These are phyloP conservation scores for sweet orange (Citrus sinensis) DNA, from an alignment of 345 rosid species.

Conservation along the genomic window DVS_A1.0 CM039166.1:20828501-20829000, in stretches of 20 bases:
- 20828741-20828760: constrained; percentile 43
- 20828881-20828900: too few relatives aligned
- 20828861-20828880: background rate
- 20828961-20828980: constrained; percentile 92
- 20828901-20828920: background rate
- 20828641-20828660: constrained; percentile 23
- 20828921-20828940: background rate
- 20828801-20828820: background rate
- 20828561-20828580: constrained; percentile 7
- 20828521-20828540: too few relatives aligned
- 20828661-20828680: constrained; percentile 20
- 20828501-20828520: background rate
- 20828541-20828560: background rate
- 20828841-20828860: background rate
- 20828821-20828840: background rate
- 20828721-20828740: constrained; percentile 28
- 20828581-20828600: constrained; percentile 31
- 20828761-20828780: constrained; percentile 40
- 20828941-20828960: constrained; percentile 84
- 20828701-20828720: constrained; percentile 17
- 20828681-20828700: constrained; percentile 18
- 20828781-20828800: background rate
- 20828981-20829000: constrained; percentile 90
- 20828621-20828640: constrained; percentile 21
- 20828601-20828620: constrained; percentile 10